These are phyloP conservation scores for Podaxis sp. DNA, from an alignment of 768 basidiomycete species.

Conservation along the genomic window DNA sequence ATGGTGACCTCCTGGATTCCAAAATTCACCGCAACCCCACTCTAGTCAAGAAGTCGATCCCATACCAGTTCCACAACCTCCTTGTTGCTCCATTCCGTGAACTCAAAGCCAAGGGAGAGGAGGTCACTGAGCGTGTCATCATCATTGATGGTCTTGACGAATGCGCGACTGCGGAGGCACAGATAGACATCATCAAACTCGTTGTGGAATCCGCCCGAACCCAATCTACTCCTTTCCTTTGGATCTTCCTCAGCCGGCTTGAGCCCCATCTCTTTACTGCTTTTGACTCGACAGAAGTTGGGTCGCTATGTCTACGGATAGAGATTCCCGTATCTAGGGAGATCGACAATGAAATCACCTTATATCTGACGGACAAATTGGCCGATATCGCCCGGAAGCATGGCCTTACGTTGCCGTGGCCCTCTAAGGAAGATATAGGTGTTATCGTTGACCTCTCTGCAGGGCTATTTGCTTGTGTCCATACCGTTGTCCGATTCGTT, in stretches of 20 bases:
- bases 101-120: background rate
- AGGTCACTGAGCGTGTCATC: background rate
- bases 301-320: background rate
- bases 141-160: slow-evolving; percentile 5
- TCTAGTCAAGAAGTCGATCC: background rate
- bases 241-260: background rate
- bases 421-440: background rate
- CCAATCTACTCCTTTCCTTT: background rate
- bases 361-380: slow-evolving; percentile 10
- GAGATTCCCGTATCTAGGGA: slow-evolving; percentile 11
- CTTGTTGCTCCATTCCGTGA: background rate
- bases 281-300: background rate
- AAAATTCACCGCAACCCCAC: background rate
- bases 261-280: slow-evolving; percentile 1
- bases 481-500: slow-evolving; percentile 10
- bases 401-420: slow-evolving; percentile 7
- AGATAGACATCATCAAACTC: background rate
- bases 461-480: slow-evolving; percentile 1
- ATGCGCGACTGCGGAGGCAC: background rate
- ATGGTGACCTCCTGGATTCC: background rate
- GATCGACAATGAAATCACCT: slow-evolving; percentile 6
- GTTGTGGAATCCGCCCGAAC: background rate
- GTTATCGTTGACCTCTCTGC: slow-evolving; percentile 7
- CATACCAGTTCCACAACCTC: background rate
- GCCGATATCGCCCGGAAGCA: background rate